phyloP scores from a whole-genome alignment of 169 alveolate species.

The Cryptosporidium bovis region DNA sequence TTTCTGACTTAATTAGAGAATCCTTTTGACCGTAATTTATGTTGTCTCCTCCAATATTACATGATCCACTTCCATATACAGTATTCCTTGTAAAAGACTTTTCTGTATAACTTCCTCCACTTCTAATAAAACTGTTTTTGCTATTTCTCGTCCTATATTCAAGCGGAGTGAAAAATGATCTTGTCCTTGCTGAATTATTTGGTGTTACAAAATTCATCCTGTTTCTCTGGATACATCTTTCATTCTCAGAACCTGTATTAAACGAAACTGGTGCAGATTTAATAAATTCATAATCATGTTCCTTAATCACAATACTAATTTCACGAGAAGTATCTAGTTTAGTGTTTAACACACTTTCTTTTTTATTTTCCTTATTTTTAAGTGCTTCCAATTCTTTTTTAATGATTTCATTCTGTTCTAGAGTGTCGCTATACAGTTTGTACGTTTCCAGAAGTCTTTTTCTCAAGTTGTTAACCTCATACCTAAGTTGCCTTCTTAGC shows the following conservation, averaged over 20 bases:
- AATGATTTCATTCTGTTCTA: slow-evolving; percentile 55
- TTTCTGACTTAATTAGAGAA: slow-evolving; percentile 7
- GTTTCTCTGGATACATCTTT: not conserved
- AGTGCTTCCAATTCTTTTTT: slow-evolving; percentile 39
- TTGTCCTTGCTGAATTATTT: not conserved
- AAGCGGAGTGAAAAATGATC: not conserved
- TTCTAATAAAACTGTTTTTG: not conserved
- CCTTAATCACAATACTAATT: not conserved
- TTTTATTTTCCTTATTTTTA: not conserved
- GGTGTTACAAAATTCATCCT: not conserved
- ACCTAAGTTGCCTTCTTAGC: slow-evolving; percentile 58
- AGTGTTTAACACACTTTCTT: not conserved
- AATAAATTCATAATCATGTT: not conserved
- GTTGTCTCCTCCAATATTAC: not conserved
- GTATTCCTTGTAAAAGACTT: too few species aligned
- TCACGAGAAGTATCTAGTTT: not conserved
- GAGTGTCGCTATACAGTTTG: slow-evolving; percentile 49
- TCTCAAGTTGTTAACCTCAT: slow-evolving; percentile 64
- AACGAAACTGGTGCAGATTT: too few species aligned
- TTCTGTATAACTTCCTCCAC: not conserved
- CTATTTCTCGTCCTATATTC: not conserved
- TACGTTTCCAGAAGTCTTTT: slow-evolving; percentile 47
- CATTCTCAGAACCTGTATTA: not conserved
- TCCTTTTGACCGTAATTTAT: not conserved
- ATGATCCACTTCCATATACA: too few species aligned